These are phyloP conservation scores for Fusarium chaquense DNA, from an alignment of 2,329 filamentous ascomycete genomes.

Conservation along the genomic window DNA sequence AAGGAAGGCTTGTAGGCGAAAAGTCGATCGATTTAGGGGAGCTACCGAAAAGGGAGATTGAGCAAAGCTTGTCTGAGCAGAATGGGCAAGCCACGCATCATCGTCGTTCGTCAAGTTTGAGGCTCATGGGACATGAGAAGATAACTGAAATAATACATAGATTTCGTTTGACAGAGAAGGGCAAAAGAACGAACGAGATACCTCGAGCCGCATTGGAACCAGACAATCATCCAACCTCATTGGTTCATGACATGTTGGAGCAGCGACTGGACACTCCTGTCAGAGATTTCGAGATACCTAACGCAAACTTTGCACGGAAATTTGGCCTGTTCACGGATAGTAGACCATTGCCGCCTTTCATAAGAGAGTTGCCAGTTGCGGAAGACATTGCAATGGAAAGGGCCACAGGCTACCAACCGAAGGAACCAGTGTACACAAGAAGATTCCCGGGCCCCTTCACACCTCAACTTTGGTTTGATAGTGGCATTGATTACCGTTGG, in stretches of 20 bases:
- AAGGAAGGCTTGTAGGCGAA: slow-evolving; percentile 53
- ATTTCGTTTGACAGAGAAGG: slow-evolving; percentile 17
- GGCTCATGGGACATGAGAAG: not conserved
- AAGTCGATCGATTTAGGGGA: slow-evolving; percentile 41
- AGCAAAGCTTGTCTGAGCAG: not conserved
- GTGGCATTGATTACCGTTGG: slow-evolving; percentile 59
- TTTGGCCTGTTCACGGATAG: slow-evolving; percentile 52
- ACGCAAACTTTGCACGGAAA: slow-evolving; percentile 60
- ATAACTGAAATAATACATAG: slow-evolving; percentile 25
- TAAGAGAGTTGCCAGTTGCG: slow-evolving; percentile 57
- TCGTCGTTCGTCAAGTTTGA: slow-evolving; percentile 13
- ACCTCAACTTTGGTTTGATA: slow-evolving; percentile 60
- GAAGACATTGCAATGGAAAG: slow-evolving; percentile 57
- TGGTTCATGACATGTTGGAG: slow-evolving; percentile 21
- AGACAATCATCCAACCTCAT: slow-evolving; percentile 1
- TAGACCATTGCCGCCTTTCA: slow-evolving; percentile 51
- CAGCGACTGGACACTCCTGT: slow-evolving; percentile 38
- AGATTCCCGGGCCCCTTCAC: slow-evolving; percentile 59
- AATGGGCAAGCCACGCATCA: not conserved
- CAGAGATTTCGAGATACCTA: slow-evolving; percentile 55
- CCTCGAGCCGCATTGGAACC: not conserved
- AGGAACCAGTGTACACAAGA: slow-evolving; percentile 48
- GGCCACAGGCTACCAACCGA: slow-evolving; percentile 46
- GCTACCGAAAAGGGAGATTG: slow-evolving; percentile 4
- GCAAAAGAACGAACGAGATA: not conserved